A percentile compares a stretch with the other conserved stretches of the same genome.
Evolutionary conservation across 2,329 filamentous ascomycete genomes (phyloP).

Genomic region (Colletotrichum paranaense): DNA sequence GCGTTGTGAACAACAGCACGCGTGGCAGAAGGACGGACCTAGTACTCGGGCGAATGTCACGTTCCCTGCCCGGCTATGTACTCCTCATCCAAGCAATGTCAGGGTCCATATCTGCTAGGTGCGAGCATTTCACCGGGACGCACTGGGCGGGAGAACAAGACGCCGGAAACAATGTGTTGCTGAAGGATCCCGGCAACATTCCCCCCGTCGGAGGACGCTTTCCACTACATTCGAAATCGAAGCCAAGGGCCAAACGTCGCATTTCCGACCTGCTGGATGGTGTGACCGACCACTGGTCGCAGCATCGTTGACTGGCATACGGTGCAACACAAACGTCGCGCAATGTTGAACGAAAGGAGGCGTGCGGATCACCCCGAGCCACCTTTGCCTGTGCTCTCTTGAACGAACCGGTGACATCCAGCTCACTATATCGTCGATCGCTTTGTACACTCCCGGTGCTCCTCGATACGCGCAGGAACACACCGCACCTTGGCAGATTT

Average conservation of each 20-base stretch:
- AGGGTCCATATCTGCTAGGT: constrained; percentile 4
- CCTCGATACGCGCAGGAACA: constrained; percentile 19
- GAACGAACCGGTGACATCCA: constrained; percentile 3
- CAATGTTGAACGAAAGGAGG: constrained; percentile 37
- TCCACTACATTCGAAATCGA: neutral
- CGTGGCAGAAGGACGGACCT: neutral
- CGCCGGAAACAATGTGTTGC: neutral
- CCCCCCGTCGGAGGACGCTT: neutral
- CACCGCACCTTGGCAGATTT: constrained; percentile 11
- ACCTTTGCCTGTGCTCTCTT: constrained; percentile 5
- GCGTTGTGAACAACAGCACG: neutral
- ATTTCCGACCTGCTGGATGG: constrained; percentile 31
- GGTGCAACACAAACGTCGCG: constrained; percentile 44
- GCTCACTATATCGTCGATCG: constrained; percentile 1
- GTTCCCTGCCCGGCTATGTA: neutral
- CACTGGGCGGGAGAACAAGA: constrained; percentile 1
- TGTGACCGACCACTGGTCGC: constrained; percentile 31
- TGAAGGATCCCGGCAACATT: constrained; percentile 9
- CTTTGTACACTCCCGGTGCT: constrained; percentile 5
- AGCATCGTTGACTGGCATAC: constrained; percentile 33
- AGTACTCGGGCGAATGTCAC: neutral
- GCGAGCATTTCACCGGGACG: neutral
- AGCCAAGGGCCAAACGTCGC: constrained; percentile 8
- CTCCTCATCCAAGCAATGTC: neutral
- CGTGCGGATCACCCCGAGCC: constrained; percentile 3